Percentiles rank a stretch among this genome's conserved stretches.
These are phyloP conservation scores for Primulina eburnea DNA, from an alignment of 257 asterid genomes.

Conservation along the genomic window DNA sequence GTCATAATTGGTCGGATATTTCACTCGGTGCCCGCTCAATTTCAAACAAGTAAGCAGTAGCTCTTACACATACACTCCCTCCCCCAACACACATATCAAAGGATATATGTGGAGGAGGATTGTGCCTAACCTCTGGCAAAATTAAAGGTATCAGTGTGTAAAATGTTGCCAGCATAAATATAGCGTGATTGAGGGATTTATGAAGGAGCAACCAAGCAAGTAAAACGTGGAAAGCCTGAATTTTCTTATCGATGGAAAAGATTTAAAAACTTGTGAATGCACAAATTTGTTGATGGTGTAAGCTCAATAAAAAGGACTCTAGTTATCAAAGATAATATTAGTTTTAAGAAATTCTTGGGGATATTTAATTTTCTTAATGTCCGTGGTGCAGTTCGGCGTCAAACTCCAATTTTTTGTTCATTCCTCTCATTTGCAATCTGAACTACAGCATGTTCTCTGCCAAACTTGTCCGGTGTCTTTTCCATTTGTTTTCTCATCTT, in stretches of 20 bases:
- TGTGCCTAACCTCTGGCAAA: not conserved
- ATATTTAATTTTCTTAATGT: no score
- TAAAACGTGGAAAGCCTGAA: not conserved
- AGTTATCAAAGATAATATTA: not conserved
- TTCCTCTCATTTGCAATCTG: not conserved
- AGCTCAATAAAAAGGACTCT: not conserved
- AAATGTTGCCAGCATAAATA: not conserved
- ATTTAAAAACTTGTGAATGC: no score
- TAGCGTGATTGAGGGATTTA: not conserved
- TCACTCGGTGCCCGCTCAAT: slow-evolving; percentile 92
- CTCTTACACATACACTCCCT: not conserved
- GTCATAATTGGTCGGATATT: slow-evolving; percentile 85
- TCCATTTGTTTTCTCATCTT: not conserved
- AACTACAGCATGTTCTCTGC: not conserved
- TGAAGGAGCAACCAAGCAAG: not conserved
- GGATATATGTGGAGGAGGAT: not conserved
- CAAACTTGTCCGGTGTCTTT: not conserved
- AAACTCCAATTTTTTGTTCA: not conserved
- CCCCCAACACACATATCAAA: slow-evolving; percentile 10
- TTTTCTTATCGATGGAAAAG: no score
- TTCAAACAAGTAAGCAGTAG: slow-evolving; percentile 83
- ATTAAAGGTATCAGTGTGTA: not conserved
- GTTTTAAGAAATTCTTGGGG: not conserved
- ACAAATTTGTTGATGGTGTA: no score
- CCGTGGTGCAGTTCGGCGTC: not conserved